A percentile compares a stretch with the other conserved stretches of the same genome.
These are phyloP conservation scores for Scedosporium dehoogii DNA, from an alignment of 2,329 filamentous ascomycete genomes.

Conservation along the genomic window DNA sequence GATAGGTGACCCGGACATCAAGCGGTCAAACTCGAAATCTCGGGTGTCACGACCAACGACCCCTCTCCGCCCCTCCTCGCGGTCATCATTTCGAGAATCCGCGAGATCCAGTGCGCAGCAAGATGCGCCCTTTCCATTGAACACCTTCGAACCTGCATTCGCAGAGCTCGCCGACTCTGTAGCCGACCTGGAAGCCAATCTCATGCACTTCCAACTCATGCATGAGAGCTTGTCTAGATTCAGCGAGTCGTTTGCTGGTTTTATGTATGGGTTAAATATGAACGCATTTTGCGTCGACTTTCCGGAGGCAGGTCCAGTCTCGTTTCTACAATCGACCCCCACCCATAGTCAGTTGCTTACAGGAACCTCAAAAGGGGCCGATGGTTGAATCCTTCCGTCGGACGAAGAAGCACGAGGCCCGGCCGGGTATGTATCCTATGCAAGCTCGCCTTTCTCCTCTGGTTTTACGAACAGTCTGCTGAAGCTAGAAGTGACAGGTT, in stretches of 20 bases:
- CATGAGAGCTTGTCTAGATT: conserved; percentile 90
- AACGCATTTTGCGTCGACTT: conserved; percentile 99
- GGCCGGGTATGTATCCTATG: not conserved
- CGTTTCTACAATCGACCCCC: conserved; percentile 7
- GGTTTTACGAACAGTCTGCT: too few relatives aligned
- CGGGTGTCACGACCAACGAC: conserved; percentile 75
- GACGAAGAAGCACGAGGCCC: conserved; percentile 43
- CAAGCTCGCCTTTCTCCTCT: too few relatives aligned
- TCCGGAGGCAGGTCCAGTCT: conserved; percentile 56
- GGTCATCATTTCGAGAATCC: conserved; percentile 48
- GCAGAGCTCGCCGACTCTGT: conserved; percentile 89
- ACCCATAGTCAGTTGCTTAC: not conserved
- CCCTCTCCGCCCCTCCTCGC: conserved; percentile 34
- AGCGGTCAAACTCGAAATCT: conserved; percentile 48
- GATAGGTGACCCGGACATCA: conserved; percentile 13
- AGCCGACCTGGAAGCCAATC: conserved; percentile 92
- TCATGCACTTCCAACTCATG: conserved; percentile 95
- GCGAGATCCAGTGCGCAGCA: conserved; percentile 43
- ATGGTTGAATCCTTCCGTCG: conserved; percentile 73
- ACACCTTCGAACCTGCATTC: conserved; percentile 79
- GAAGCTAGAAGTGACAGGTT: not conserved
- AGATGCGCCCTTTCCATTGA: conserved; percentile 58
- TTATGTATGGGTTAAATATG: conserved; percentile 96
- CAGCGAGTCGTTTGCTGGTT: conserved; percentile 90
- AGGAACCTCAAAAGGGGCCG: conserved; percentile 49